phyloP scores from a whole-genome alignment of 768 basidiomycete species.

The Coprinellus aureogranulatus region DNA sequence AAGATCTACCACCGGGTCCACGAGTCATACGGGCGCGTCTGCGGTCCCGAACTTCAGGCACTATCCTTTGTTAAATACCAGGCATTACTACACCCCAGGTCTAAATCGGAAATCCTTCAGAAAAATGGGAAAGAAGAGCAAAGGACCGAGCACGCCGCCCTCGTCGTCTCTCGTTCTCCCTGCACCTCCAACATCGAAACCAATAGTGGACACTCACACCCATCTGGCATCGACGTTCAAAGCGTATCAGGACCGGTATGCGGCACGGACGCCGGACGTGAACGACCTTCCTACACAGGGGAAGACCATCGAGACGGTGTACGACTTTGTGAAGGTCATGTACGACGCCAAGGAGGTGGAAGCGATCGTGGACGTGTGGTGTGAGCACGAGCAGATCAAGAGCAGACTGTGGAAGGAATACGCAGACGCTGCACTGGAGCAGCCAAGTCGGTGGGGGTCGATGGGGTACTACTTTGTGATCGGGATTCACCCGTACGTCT shows the following conservation, averaged over 20 bases:
- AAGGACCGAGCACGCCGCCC: constrained; percentile 33
- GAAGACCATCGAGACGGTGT: constrained; percentile 44
- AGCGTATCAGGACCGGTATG: constrained; percentile 61
- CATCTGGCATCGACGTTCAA: constrained; percentile 76
- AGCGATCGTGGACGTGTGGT: constrained; percentile 84
- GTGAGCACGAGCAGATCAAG: constrained; percentile 68
- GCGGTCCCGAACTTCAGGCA: not conserved
- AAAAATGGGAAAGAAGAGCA: constrained; percentile 41
- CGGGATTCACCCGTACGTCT: constrained; percentile 56
- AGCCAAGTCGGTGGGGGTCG: constrained; percentile 57
- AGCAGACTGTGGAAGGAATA: constrained; percentile 57
- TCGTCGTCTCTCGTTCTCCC: constrained; percentile 40
- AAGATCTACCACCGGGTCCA: no score
- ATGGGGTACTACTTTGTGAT: constrained; percentile 82
- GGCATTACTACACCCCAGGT: not conserved
- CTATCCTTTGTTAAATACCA: not conserved
- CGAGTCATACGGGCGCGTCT: no score
- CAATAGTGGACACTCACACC: constrained; percentile 81
- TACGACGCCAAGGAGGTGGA: constrained; percentile 58
- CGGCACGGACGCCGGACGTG: constrained; percentile 31
- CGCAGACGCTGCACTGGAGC: constrained; percentile 66
- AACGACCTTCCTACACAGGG: not conserved
- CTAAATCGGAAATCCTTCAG: not conserved
- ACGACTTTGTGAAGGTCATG: constrained; percentile 64
- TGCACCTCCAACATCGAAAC: constrained; percentile 28